Percentiles rank a stretch among this genome's conserved stretches.
Evolutionary conservation across 2,329 filamentous ascomycete genomes (phyloP).

Genomic region (Cladosporium sp.): DNA sequence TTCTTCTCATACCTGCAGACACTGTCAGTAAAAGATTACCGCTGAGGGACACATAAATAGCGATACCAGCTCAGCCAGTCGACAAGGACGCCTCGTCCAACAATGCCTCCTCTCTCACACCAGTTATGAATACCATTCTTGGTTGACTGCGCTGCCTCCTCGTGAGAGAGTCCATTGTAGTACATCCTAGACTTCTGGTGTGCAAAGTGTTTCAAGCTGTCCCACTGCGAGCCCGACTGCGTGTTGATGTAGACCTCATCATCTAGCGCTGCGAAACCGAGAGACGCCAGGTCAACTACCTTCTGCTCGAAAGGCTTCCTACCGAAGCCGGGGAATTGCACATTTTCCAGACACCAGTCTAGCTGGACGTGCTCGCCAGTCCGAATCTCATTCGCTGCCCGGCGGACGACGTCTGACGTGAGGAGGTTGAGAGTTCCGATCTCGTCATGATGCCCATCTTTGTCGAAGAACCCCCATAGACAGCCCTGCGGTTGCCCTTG

Average conservation of each 20-base stretch:
- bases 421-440: conserved; percentile 58
- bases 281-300: conserved; percentile 29
- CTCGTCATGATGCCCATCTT: conserved; percentile 52
- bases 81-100: conserved; percentile 57
- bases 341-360: conserved; percentile 46
- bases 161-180: conserved; percentile 33
- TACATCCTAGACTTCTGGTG: conserved; percentile 39
- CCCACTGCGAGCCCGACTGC: conserved; percentile 60
- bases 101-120: conserved; percentile 54
- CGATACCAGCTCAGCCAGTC: conserved; percentile 46
- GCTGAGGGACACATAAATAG: too few relatives aligned
- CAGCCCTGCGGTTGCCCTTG: conserved; percentile 28
- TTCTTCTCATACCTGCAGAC: conserved; percentile 38
- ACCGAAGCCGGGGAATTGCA: conserved; percentile 38
- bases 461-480: conserved; percentile 56
- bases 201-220: conserved; percentile 49
- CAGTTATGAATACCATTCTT: conserved; percentile 45
- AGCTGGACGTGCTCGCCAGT: conserved; percentile 57
- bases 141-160: conserved; percentile 23
- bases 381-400: conserved; percentile 44
- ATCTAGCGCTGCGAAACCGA: conserved; percentile 36
- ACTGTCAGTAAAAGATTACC: neutral
- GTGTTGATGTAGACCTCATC: conserved; percentile 60
- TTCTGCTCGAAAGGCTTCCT: conserved; percentile 34
- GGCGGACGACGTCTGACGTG: conserved; percentile 49